Evolutionary conservation across 2,329 filamentous ascomycete species (phyloP).

Genomic region (Fusarium siculi): DNA sequence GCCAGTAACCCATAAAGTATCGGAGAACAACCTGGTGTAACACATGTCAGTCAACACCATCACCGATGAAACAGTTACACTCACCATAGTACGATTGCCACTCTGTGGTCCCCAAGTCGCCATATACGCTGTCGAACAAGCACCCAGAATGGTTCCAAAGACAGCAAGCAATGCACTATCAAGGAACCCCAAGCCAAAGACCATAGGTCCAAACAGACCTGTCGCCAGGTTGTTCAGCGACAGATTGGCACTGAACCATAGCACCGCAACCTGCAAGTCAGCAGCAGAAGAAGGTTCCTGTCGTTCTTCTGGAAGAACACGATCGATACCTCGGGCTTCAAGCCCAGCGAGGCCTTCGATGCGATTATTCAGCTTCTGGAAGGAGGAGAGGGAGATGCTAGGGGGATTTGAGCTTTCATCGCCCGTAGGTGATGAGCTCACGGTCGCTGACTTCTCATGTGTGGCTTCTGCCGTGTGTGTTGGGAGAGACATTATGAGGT

Average conservation of each 20-base stretch:
- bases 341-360: conserved; percentile 48
- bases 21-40: conserved; percentile 67
- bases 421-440: conserved; percentile 14
- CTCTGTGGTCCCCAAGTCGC: conserved; percentile 80
- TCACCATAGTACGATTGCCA: conserved; percentile 79
- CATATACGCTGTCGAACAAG: conserved; percentile 79
- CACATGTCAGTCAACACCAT: conserved; percentile 4
- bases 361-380: conserved; percentile 31
- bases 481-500: background rate
- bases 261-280: conserved; percentile 53
- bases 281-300: conserved; percentile 46
- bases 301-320: conserved; percentile 52
- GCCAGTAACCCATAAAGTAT: conserved; percentile 78
- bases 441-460: conserved; percentile 26
- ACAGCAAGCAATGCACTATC: conserved; percentile 78
- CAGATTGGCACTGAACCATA: conserved; percentile 59
- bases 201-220: conserved; percentile 73
- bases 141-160: conserved; percentile 80
- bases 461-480: conserved; percentile 22
- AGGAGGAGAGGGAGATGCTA: background rate
- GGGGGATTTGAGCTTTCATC: conserved; percentile 14
- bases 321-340: conserved; percentile 54
- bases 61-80: background rate
- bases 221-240: conserved; percentile 67
- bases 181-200: conserved; percentile 77